Evolutionary conservation across 1,139 yeast genomes (phyloP), one percentile per base, ranked within the genome.

Genomic region (Saccharomyces hybrid): DNA sequence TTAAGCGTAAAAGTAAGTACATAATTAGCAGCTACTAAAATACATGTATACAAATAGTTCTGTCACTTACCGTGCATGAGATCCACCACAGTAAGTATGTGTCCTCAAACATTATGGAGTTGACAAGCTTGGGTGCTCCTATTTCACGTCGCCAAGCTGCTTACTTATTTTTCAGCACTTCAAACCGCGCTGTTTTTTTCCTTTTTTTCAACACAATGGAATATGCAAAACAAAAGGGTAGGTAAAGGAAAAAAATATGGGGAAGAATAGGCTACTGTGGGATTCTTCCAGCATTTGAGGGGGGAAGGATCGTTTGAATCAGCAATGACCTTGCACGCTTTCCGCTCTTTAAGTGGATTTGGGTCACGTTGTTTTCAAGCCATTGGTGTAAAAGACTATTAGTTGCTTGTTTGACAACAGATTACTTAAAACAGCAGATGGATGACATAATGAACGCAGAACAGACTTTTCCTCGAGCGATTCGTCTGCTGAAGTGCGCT

Each of bases 391-490:
- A 16, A 16, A 38, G 44, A 38, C 5, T 16, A 16, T 16, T 38
- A 16, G 3, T 5, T 38, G 44, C 11, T 38, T 38, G 25, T 5
- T 38, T 16, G 25, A 13, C 3, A 16, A n/a, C 41, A 28, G 23
- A 28, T 13, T 19, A 31, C 26, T 9, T 9, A 3, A 8, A 11
- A n/a, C 23, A 16, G 7, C 2, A 38, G 25, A 38, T 38, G 44
- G 25, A 9, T 38, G 44, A 16, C 13, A 9, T 38, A 38, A 73
- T 19, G 23, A 19, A 75, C 1, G 79, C 83, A 42, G 81, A 79
- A 54, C 70, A 90, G 28, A 96, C 95, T 0, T 76, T 91, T 13
- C 62, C 78, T 1, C 73, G 96, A 53, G 78, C 88, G 0, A 52
- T 75, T 0, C 69, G 70, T 52, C 78, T 89, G n/a, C 76, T 88